Conservation (phyloP, 345 rosid species). For the Firmiana major region DNA sequence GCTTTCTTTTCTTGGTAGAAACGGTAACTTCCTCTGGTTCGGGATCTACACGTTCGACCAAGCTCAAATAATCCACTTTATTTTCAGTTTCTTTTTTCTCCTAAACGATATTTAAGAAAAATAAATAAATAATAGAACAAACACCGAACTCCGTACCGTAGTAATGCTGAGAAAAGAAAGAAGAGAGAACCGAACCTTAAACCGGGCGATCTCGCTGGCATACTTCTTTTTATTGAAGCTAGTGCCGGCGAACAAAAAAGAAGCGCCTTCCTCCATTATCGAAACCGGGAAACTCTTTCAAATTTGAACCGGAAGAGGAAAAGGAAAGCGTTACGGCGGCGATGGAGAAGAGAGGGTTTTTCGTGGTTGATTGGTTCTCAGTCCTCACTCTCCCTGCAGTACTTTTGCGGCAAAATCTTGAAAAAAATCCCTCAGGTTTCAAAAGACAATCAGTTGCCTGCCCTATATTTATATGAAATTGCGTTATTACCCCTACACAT, state of each 20-base stretch:
- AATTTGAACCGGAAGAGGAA: neutral
- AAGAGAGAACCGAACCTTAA: constrained; percentile 39
- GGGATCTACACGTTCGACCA: constrained; percentile 35
- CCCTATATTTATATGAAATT: no score
- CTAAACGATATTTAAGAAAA: constrained; percentile 22
- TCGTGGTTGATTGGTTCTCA: neutral
- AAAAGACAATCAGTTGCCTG: neutral
- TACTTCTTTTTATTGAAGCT: constrained; percentile 59
- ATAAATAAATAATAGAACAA: no score
- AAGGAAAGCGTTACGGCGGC: neutral
- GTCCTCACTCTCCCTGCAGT: neutral
- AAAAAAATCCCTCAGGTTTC: neutral
- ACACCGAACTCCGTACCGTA: neutral
- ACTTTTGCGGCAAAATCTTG: neutral
- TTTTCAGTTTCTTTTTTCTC: constrained; percentile 36
- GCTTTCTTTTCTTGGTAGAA: constrained; percentile 54
- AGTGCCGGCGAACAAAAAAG: constrained; percentile 80
- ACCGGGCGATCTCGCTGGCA: constrained; percentile 55
- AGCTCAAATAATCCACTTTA: constrained; percentile 27
- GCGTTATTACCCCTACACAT: no score
- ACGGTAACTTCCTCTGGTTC: constrained; percentile 27
- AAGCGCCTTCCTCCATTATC: constrained; percentile 57
- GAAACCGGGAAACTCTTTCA: no score
- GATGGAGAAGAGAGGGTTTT: neutral
- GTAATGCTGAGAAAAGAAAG: neutral